Conservation (phyloP, 495 filamentous ascomycete species). For the Hypoxylon fuscum region DNA sequence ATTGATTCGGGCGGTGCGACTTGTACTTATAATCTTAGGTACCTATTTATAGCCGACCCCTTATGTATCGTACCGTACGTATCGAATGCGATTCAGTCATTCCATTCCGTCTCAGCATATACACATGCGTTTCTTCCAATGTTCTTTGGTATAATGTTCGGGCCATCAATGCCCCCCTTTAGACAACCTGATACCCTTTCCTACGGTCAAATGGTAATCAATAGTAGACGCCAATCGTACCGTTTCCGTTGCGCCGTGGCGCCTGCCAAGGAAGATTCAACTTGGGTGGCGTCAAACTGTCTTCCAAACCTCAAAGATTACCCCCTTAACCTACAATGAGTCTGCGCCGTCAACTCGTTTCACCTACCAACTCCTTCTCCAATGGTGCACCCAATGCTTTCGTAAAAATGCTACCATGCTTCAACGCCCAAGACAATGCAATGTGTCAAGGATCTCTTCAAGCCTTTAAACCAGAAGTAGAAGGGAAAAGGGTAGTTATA, state of each 20-base stretch:
- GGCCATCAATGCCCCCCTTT: conserved; percentile 4
- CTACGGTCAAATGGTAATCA: conserved; percentile 8
- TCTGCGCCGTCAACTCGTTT: conserved; percentile 14
- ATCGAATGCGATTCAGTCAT: too few relatives aligned
- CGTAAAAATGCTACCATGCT: conserved; percentile 35
- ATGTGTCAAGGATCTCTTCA: conserved; percentile 26
- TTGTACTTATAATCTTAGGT: too few relatives aligned
- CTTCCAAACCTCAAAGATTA: not conserved
- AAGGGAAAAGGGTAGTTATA: conserved; percentile 41
- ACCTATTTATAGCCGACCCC: too few relatives aligned
- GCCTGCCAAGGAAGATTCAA: not conserved
- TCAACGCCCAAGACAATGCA: conserved; percentile 40
- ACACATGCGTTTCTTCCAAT: conserved; percentile 13
- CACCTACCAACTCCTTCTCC: conserved; percentile 4
- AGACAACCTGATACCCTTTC: conserved; percentile 9
- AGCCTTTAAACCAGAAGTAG: conserved; percentile 10
- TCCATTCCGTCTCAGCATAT: conserved; percentile 23
- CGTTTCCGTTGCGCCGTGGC: conserved; percentile 2
- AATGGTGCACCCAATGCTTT: conserved; percentile 30
- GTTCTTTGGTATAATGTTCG: conserved; percentile 1
- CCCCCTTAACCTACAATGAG: conserved; percentile 8
- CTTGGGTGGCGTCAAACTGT: not conserved
- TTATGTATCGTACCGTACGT: too few relatives aligned
- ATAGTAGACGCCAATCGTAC: not conserved
- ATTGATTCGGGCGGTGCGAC: too few relatives aligned